Conservation (phyloP, 371 early-diverging fungal species). For the Mortierella polycephala region DNA sequence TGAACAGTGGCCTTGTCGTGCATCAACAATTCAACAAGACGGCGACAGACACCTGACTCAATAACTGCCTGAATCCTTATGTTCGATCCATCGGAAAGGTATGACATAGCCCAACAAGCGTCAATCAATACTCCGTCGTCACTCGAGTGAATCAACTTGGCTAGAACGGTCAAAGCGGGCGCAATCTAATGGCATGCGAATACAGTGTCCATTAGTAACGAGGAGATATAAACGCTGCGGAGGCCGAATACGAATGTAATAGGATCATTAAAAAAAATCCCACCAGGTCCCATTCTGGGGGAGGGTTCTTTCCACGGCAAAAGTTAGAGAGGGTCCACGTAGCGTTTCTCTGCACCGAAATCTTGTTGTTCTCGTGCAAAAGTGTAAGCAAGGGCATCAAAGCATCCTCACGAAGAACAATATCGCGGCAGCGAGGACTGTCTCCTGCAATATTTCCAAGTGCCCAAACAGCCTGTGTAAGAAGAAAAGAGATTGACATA, state of each 20-base stretch:
- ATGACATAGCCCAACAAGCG: constrained; percentile 99
- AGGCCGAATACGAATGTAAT: not conserved
- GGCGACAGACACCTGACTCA: constrained; percentile 93
- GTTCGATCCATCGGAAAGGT: constrained; percentile 96
- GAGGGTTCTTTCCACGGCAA: constrained; percentile 98
- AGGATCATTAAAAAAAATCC: not conserved
- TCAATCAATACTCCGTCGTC: constrained; percentile 99
- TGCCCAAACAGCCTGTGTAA: constrained; percentile 97
- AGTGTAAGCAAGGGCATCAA: constrained; percentile 85
- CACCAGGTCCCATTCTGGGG: constrained; percentile 87
- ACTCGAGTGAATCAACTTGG: constrained; percentile 86
- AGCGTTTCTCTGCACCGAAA: constrained; percentile 97
- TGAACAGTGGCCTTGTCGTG: constrained; percentile 89
- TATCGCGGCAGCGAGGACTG: constrained; percentile 94
- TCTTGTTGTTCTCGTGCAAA: constrained; percentile 86
- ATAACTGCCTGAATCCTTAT: constrained; percentile 97
- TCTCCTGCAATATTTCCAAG: constrained; percentile 99
- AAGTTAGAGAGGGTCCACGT: constrained; percentile 99
- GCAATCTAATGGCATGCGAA: constrained; percentile 67
- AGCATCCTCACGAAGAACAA: constrained; percentile 88
- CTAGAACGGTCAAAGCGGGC: constrained; percentile 89
- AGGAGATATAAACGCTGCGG: not conserved
- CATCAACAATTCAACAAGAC: constrained; percentile 93
- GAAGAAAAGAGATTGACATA: not conserved
- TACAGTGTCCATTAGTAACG: not conserved